A percentile compares a stretch with the other conserved stretches of the same genome.
Conservation (phyloP, 179 eudicot species). For the Carnegiea gigantea region DNA sequence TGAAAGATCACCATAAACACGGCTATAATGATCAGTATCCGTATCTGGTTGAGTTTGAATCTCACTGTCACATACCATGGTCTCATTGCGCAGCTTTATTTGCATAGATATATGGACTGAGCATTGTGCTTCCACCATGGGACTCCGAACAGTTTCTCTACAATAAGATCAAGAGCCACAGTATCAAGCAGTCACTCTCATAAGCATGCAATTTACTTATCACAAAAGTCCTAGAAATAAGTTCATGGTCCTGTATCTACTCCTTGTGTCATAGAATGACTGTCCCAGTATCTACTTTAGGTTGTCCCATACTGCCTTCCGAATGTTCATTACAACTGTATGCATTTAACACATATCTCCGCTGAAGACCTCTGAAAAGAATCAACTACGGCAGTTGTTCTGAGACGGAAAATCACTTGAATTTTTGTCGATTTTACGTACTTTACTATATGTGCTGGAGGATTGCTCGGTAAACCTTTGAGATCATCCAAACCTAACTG, state of each 20-base stretch:
- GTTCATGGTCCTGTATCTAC: not conserved
- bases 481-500: slow-evolving; percentile 61
- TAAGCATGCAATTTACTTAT: not conserved
- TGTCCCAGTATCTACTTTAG: too few relatives aligned
- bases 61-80: slow-evolving; percentile 43
- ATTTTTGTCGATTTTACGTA: slow-evolving; percentile 18
- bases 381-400: not conserved
- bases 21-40: not conserved
- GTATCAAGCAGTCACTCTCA: not conserved
- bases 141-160: slow-evolving; percentile 81
- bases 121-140: slow-evolving; percentile 94
- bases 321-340: too few relatives aligned
- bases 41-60: not conserved
- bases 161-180: slow-evolving; percentile 19
- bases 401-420: not conserved
- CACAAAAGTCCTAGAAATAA: not conserved
- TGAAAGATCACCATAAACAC: not conserved
- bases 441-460: slow-evolving; percentile 58
- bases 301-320: too few relatives aligned
- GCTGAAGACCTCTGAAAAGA: too few relatives aligned
- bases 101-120: slow-evolving; percentile 75
- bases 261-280: not conserved
- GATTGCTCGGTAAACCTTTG: slow-evolving; percentile 71
- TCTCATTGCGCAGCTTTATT: slow-evolving; percentile 53
- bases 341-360: too few relatives aligned